Base-by-base conservation (phyloP, 106 monocot species). In the Amphibolis antarctica region DNA sequence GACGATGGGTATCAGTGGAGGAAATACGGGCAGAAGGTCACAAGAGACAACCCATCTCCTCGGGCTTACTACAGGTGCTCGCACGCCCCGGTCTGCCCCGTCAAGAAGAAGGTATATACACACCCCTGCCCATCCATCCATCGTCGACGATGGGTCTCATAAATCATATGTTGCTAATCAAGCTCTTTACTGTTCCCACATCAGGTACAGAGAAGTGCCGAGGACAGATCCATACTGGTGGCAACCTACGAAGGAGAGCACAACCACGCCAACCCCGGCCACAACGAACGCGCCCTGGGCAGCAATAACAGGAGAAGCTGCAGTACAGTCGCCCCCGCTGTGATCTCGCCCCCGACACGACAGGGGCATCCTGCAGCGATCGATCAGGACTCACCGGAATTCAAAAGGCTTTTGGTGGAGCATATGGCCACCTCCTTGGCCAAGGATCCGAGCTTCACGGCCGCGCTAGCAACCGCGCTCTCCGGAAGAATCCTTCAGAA, bases 1-100 rank as follows among this genome's bases (percentile, higher is more conserved):
- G 81, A 64, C 42, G 86, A 86, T 68, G 90, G 85, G 23, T 81
- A 86, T 23, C 83, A 86, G 13, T 86, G 86, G 85, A 78, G 82
- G 63, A 83, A 86, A 53, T 85, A 91, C 62, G 83, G 90, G 0
- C 90, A 91, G 64, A 86, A 86, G 51, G 79, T 84, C 28, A 91
- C 85, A 4, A 82, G 85, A 52, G 83, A 85, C 46, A 91, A 83
- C 48, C 85, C 90, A 1, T 91, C 69, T 28, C 90, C 90, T 12
- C 75, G 90, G 67, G 90, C 90, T 60, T 91, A 91, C 59, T 91
- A 76, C 66, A 73, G 83, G 63, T 92, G 92, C 72, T 86, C 92
- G 10, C 82, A 71, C 67, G 86, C 92, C 1, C 92, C 92, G 4
- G 25, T 69, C 0, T 92, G 92, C 66, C 92, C 84, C 0, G 92